Conservation (phyloP, 768 basidiomycete genomes). For the Leccinum obscurum region DNA sequence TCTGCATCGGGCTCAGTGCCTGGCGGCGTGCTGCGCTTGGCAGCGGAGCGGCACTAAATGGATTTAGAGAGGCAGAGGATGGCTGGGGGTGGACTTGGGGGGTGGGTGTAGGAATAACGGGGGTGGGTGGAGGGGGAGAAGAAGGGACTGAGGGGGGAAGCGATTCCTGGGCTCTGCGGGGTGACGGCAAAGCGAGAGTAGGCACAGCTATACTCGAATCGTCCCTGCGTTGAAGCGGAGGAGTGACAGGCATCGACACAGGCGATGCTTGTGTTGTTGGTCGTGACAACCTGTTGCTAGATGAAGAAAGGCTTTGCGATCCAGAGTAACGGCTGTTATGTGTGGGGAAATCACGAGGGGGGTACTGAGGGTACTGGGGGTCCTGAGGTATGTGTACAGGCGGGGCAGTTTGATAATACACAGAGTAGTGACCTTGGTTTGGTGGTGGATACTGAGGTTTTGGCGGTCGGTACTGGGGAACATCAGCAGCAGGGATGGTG, state of each 20-base stretch:
- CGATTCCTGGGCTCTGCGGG: conserved; percentile 1
- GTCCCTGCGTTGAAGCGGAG: conserved; percentile 2
- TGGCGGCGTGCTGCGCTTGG: conserved; percentile 1
- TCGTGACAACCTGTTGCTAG: neutral
- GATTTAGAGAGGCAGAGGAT: neutral
- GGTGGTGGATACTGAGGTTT: conserved; percentile 4
- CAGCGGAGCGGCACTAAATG: neutral
- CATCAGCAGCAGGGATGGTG: neutral
- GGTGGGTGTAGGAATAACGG: neutral
- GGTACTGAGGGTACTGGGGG: conserved; percentile 7
- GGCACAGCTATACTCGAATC: neutral
- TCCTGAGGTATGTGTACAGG: conserved; percentile 1
- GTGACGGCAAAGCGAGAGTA: neutral
- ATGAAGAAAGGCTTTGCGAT: conserved; percentile 1
- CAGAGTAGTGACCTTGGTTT: neutral
- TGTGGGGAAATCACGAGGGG: conserved; percentile 7
- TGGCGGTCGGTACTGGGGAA: neutral
- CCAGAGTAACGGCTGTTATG: neutral
- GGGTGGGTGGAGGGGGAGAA: neutral
- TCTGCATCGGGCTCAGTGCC: conserved; percentile 9
- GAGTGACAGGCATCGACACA: neutral
- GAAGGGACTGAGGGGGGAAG: neutral
- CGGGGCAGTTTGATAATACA: conserved; percentile 1
- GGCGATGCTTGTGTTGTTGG: conserved; percentile 1
- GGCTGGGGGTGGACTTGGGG: neutral